A percentile compares a stretch with the other conserved stretches of the same genome.
Conservation (phyloP, 1,139 yeast species). For the Taphrina confusa region DNA sequence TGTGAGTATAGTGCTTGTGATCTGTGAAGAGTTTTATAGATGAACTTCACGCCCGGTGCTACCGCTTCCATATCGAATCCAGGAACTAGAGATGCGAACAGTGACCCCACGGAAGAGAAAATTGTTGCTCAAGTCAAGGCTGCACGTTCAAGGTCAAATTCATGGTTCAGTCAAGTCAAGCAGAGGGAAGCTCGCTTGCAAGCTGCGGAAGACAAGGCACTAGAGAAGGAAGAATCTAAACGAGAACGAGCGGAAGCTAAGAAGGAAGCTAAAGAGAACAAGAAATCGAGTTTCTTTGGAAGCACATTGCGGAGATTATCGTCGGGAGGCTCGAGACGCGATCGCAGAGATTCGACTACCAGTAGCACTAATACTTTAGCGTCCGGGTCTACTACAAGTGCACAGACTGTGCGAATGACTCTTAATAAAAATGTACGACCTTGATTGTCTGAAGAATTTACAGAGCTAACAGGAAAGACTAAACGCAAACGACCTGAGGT, state of each 20-base stretch:
- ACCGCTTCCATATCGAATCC: neutral
- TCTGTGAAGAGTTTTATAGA: no score
- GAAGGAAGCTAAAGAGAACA: constrained; percentile 8
- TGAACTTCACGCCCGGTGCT: neutral
- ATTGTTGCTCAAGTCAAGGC: constrained; percentile 13
- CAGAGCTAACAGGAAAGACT: neutral
- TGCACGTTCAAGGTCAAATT: constrained; percentile 24
- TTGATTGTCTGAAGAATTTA: neutral
- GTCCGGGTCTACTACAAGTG: neutral
- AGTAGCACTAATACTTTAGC: constrained; percentile 1
- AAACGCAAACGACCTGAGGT: constrained; percentile 21
- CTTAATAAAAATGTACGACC: constrained; percentile 15
- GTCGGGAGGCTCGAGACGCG: constrained; percentile 10
- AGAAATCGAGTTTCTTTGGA: constrained; percentile 12
- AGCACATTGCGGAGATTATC: constrained; percentile 20
- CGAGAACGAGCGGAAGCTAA: constrained; percentile 8
- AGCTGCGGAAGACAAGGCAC: constrained; percentile 29
- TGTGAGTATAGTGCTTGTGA: no score
- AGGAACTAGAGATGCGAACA: neutral
- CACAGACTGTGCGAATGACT: constrained; percentile 15
- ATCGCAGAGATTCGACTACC: neutral
- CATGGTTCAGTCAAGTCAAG: constrained; percentile 32
- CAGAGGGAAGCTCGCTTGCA: constrained; percentile 25
- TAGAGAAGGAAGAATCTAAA: constrained; percentile 7
- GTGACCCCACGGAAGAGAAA: neutral